Evolutionary conservation across 192 early-diverging fungal genomes (phyloP).

Genomic region (Entophlyctis luteolus): DNA sequence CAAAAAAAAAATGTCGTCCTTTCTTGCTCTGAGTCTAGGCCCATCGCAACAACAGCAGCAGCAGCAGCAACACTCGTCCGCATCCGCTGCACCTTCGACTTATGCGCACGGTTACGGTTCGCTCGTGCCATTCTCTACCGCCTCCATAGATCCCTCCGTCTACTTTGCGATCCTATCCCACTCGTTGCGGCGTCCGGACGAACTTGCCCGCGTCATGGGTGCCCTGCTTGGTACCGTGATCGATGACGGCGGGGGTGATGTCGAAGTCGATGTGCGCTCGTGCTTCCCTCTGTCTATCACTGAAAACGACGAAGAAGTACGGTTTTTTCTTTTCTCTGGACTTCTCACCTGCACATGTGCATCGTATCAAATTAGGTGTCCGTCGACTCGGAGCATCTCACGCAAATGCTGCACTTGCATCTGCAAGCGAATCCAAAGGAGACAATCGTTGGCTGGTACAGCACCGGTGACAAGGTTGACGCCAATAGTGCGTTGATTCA

Average conservation of each 20-base stretch:
- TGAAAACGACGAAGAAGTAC: slow-evolving; percentile 66
- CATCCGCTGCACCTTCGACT: too few species aligned
- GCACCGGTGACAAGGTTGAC: slow-evolving; percentile 62
- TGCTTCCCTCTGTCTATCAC: slow-evolving; percentile 80
- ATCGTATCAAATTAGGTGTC: slow-evolving; percentile 52
- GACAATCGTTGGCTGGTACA: slow-evolving; percentile 91
- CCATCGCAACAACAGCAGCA: too few species aligned
- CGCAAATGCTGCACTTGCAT: slow-evolving; percentile 81
- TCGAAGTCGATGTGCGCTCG: slow-evolving; percentile 82
- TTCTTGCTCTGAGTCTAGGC: too few species aligned
- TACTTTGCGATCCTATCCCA: slow-evolving; percentile 92
- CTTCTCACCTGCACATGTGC: not conserved
- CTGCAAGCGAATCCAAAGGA: slow-evolving; percentile 85
- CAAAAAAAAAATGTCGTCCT: too few species aligned
- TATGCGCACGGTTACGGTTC: too few species aligned
- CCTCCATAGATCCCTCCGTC: slow-evolving; percentile 72
- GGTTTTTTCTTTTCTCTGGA: slow-evolving; percentile 9
- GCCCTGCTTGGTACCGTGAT: slow-evolving; percentile 84
- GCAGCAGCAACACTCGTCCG: too few species aligned
- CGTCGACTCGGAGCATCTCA: slow-evolving; percentile 87
- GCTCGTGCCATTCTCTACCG: too few species aligned
- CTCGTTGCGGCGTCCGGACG: slow-evolving; percentile 78
- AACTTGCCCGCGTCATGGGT: slow-evolving; percentile 81
- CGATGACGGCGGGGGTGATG: slow-evolving; percentile 76
- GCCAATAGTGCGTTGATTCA: slow-evolving; percentile 39